Evolutionary conservation across 2,329 filamentous ascomycete species (phyloP), one percentile per base, ranked within the genome.

Genomic region (Colletotrichum australisinense): DNA sequence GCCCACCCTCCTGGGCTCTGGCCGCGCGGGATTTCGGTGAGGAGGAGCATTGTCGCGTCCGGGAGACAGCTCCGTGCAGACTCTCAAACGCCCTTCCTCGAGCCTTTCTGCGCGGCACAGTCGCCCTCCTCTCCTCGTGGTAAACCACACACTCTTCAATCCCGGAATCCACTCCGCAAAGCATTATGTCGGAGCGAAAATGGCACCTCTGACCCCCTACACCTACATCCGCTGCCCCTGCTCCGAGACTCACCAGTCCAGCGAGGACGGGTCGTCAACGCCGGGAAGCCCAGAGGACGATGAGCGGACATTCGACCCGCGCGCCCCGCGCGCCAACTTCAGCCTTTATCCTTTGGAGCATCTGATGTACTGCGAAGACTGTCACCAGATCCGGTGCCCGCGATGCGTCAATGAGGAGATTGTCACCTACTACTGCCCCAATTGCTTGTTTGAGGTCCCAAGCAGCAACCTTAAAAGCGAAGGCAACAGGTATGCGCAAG

Each of bases 331-430:
- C 49, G 94, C 97, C 72, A 97, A 95, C 82, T 98, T 95, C 86
- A 95, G 95, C 76, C 88, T 99, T 38, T 98, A 96, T 80, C 96
- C 97, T 1, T 91, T 98, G 57, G 96, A 98, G 80, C 93, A 98
- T 80, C 90, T 99, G 30, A 89, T 98, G 53, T 99, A 97, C 86
- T 99, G 97, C 86, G 96, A 98, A 81, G 97, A 98, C 81, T 99
- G 97, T 82, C 95, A 97, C 81, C 93, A 98, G 83, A 97, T 98
- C 75, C 93, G 97, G 77, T 99, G 97, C 81, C 94, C 95, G 6
- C 89, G 95, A 84, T 99, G 97, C 80, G 94, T 97, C 67, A 90
- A 93, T 60, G 97, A 99, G 81, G 97, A 99, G 84, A 95, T 98
- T 68, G 92, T 97, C 60, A 97, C 94, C 67, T 98, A 95, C 88